Percentiles rank a stretch among this genome's conserved stretches.
phyloP scores from a whole-genome alignment of 805 yeast genomes.

The Yamadazyma insecticola region DNA sequence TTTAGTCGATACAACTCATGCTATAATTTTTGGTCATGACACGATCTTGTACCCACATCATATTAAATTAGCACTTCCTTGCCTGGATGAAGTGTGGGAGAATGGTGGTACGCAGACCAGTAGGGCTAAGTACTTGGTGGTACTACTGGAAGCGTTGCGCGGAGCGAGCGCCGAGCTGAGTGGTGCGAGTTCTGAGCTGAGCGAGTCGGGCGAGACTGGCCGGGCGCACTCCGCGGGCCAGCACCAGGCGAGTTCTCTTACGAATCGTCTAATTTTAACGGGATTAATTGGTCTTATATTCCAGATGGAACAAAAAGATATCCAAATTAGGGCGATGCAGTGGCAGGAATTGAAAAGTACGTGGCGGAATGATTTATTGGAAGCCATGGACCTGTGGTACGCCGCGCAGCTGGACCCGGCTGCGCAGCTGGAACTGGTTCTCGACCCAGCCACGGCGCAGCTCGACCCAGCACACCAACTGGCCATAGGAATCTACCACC shows the following conservation, averaged over 20 bases:
- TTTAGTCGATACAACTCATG: constrained; percentile 26
- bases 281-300: constrained; percentile 13
- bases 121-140: constrained; percentile 1
- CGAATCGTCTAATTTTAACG: constrained; percentile 11
- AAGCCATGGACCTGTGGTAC: constrained; percentile 18
- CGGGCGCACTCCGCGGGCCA: too few species aligned
- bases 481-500: too few species aligned
- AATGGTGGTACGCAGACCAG: too few species aligned
- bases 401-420: too few species aligned
- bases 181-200: too few species aligned
- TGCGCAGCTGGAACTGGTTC: too few species aligned
- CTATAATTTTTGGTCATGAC: constrained; percentile 26
- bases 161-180: too few species aligned
- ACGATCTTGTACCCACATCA: constrained; percentile 17
- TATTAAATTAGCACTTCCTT: constrained; percentile 18
- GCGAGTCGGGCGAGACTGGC: too few species aligned
- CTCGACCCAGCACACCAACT: too few species aligned
- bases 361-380: constrained; percentile 16
- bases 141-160: too few species aligned
- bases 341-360: constrained; percentile 12
- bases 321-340: constrained; percentile 12
- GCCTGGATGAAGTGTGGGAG: constrained; percentile 20
- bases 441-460: too few species aligned
- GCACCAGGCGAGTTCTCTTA: too few species aligned
- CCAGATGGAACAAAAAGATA: constrained; percentile 14